Base-by-base conservation (phyloP, 2,329 filamentous ascomycete species). In the Alternaria longipes region DNA sequence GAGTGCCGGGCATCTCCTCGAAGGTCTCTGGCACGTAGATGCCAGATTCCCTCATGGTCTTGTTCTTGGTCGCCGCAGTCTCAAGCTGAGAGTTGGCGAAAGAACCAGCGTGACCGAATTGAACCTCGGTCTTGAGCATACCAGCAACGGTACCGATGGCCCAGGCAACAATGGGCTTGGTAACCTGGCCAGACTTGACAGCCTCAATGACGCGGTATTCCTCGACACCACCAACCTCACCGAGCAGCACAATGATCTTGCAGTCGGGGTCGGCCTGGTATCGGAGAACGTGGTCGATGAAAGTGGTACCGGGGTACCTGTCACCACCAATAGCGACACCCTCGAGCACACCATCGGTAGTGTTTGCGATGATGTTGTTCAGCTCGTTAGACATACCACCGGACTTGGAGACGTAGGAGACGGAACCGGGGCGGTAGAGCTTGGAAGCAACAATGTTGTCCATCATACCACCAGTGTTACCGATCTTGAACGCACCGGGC, bases 401-500 rank as follows among this genome's bases (percentile, higher is more conserved):
- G 61, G 95, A 99, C 88, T 99, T 99, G 87, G 94, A 98, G 83
- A 99, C 95, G 83, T 99, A 99, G 75, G 93, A 95, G 71, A 99
- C 94, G 74, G 95, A 98, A 75, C 95, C 95, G 85, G 95, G 95
- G 84, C 95, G 94, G 90, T 99, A 99, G 64, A 99, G 92, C 90
- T 99, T 99, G 81, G 95, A 98, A 74, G 95, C 93, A 68, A 99
- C 95, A 77, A 99, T 99, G 89, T 99, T 99, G 89, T 99, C 95
- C 95, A 99, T 99, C 95, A 99, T 99, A 83, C 95, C 95, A 88
- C 95, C 95, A 76, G 95, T 99, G 89, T 99, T 99, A 81, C 95
- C 95, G 70, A 99, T 99, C 89, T 98, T 99, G 91, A 94, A 99
- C 81, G 92, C 92, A 82, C 95, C 95, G 66, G 95, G 95, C 89